A percentile compares a stretch with the other conserved stretches of the same genome.
Evolutionary conservation across 345 rosid species (phyloP).

Genomic region (Salix udensis): DNA sequence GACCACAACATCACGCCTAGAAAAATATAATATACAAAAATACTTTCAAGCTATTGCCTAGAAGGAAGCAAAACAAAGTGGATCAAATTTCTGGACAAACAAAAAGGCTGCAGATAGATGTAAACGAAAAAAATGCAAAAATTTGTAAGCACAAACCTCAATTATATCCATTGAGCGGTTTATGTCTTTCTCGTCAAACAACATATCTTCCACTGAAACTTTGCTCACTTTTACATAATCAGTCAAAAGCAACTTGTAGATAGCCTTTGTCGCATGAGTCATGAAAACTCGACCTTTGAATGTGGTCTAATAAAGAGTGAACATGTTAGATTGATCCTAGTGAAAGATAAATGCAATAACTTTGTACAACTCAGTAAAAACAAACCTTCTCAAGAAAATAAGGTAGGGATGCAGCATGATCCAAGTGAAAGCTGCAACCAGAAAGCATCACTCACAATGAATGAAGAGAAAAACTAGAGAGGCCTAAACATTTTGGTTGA

Average conservation of each 20-base stretch:
- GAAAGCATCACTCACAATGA: not conserved
- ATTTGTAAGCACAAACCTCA: conserved; percentile 43
- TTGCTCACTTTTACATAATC: conserved; percentile 98
- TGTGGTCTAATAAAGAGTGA: conserved; percentile 53
- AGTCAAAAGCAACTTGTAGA: conserved; percentile 75
- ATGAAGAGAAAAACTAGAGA: not conserved
- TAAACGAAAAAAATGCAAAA: not conserved
- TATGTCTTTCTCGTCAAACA: conserved; percentile 88
- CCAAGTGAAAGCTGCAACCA: conserved; percentile 92
- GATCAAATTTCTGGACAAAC: too few species aligned
- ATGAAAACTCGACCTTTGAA: conserved; percentile 87
- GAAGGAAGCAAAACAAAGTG: too few species aligned
- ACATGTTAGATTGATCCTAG: conserved; percentile 3
- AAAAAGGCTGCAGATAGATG: not conserved
- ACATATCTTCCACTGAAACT: conserved; percentile 93
- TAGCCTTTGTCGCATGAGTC: conserved; percentile 98
- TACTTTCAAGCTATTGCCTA: too few species aligned
- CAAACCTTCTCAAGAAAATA: conserved; percentile 91
- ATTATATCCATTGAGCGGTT: conserved; percentile 87
- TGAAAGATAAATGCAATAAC: not conserved
- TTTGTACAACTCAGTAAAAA: not conserved
- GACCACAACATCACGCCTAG: not conserved
- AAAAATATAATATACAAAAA: not conserved
- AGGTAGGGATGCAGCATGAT: conserved; percentile 96
- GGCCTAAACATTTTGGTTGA: too few species aligned